Evolutionary conservation across 768 basidiomycete species (phyloP).

Genomic region (Leccinum barrowsii): DNA sequence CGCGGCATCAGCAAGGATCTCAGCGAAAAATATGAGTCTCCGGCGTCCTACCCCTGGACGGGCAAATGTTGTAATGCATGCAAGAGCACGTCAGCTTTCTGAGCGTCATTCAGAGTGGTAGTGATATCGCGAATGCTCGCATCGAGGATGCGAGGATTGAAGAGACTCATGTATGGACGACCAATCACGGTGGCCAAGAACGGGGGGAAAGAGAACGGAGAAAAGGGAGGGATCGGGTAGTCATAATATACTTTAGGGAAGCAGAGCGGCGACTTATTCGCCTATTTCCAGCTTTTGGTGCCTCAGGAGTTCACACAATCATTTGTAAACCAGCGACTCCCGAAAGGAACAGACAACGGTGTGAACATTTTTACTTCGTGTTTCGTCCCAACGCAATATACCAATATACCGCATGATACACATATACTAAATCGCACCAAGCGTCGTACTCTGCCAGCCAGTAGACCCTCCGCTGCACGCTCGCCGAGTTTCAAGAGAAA

Average conservation of each 20-base stretch:
- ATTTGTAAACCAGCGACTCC: background rate
- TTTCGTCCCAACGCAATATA: background rate
- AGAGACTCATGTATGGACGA: constrained; percentile 46
- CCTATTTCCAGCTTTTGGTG: constrained; percentile 8
- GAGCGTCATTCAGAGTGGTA: constrained; percentile 51
- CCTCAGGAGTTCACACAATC: background rate
- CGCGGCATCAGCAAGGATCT: constrained; percentile 5
- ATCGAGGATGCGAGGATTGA: constrained; percentile 75
- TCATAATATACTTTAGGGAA: constrained; percentile 5
- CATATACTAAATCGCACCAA: background rate
- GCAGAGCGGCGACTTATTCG: constrained; percentile 12
- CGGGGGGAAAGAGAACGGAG: background rate
- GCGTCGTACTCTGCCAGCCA: background rate
- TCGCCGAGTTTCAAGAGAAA: background rate
- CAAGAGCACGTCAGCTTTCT: constrained; percentile 71
- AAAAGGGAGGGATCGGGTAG: background rate
- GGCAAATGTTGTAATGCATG: constrained; percentile 81
- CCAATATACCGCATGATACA: background rate
- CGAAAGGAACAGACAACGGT: background rate
- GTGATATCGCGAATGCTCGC: constrained; percentile 72
- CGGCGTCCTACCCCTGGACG: constrained; percentile 52
- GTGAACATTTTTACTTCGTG: background rate
- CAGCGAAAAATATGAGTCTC: constrained; percentile 2
- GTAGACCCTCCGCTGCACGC: too few species aligned
- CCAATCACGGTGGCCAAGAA: background rate